Base-by-base conservation (phyloP, 1,139 yeast species). In the Scheffersomyces insectosa region DNA sequence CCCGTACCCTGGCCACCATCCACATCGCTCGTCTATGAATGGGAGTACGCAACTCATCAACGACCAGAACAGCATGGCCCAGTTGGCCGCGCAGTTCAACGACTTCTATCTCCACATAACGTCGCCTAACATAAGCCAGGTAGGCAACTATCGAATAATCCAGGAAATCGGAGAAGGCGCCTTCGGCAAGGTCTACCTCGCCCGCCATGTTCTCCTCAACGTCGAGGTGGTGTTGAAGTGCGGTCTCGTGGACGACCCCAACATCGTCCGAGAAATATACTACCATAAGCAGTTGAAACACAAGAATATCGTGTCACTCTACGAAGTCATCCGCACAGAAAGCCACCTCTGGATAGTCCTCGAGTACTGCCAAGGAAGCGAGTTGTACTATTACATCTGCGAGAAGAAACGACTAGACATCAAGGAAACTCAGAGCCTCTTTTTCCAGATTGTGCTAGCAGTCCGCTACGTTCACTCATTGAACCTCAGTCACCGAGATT, bases 361-460 rank as follows among this genome's bases (percentile, higher is more conserved):
- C 55, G 98, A 93, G 58, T 91, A 88, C 65, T 91, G 97, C 57
- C 85, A 90, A 15, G 95, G 95, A 1, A 88, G 87, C 40, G 99
- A 93, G 58, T 68, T 93, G 25, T 90, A 85, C 59, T 88, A 85
- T 40, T 79, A 85, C 57, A 79, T 93, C 36, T 75, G 87, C 36
- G 77, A 79, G 33, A 67, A 77, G 54, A 74, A 78, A 38, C 65
- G 82, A 36, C 65, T 91, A 6, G 76, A 80, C 0, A 52, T 72
- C 2, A 77, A 72, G 6, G 88, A 83, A 51, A 74, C 84, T 40
- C 73, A 77, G 45, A 67, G 70, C 45, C 60, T 91, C 10, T 89
- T 91, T 62, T 75, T 88, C 13, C 98, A 93, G 62, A 75, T 93
- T 2, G 78, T 80, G 3, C 83, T 91, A 31, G 96, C 95, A 0